Conservation (phyloP, 2,329 filamentous ascomycete genomes). For the Nigrospora oryzae region DNA sequence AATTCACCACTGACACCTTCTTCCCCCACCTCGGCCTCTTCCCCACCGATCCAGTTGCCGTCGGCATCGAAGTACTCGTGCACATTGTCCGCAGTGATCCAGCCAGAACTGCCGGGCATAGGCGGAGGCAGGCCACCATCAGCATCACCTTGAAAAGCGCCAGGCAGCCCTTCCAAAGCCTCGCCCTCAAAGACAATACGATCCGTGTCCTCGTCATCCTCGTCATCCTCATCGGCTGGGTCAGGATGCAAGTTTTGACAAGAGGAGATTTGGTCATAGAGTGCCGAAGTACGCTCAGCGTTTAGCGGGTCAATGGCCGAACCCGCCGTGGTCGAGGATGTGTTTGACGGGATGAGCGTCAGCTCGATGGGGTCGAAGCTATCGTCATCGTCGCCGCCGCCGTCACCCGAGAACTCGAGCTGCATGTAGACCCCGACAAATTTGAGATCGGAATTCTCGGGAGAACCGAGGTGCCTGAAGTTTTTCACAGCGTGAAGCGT, state of each 20-base stretch:
- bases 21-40: constrained; percentile 14
- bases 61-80: constrained; percentile 73
- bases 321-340: constrained; percentile 19
- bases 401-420: constrained; percentile 53
- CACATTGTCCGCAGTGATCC: constrained; percentile 91
- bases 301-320: constrained; percentile 15
- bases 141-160: constrained; percentile 39
- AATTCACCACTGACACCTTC: constrained; percentile 38
- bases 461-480: constrained; percentile 27
- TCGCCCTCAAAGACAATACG: constrained; percentile 51
- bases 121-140: constrained; percentile 52
- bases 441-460: constrained; percentile 28
- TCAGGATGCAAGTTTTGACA: constrained; percentile 75
- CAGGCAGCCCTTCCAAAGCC: constrained; percentile 47
- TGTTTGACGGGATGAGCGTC: constrained; percentile 48
- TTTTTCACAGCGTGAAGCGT: constrained; percentile 68
- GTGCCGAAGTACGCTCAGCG: constrained; percentile 28
- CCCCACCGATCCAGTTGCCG: constrained; percentile 64
- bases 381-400: constrained; percentile 52
- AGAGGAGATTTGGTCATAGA: constrained; percentile 63
- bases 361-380: constrained; percentile 57
- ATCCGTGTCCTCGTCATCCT: constrained; percentile 38
- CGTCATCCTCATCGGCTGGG: constrained; percentile 48
- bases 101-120: constrained; percentile 66
- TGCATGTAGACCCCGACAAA: constrained; percentile 56